Percentiles rank a stretch among this genome's conserved stretches.
Conservation (phyloP, 2,329 filamentous ascomycete genomes). For the Aspergillus sp. region DNA sequence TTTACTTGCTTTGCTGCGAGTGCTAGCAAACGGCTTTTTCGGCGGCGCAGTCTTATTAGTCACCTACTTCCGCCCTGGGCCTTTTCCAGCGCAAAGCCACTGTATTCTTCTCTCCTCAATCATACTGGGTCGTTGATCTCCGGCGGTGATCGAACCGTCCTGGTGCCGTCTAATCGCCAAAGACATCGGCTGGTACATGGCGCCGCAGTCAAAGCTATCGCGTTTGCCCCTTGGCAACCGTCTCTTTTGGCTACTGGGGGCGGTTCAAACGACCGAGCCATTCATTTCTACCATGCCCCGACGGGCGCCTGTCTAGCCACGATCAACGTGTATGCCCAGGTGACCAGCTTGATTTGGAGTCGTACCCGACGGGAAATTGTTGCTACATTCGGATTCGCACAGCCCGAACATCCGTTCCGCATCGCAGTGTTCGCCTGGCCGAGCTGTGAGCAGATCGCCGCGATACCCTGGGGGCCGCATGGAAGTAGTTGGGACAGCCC, state of each 20-base stretch:
- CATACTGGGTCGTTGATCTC: conserved; percentile 32
- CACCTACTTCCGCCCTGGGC: conserved; percentile 32
- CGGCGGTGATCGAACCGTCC: conserved; percentile 44
- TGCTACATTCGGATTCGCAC: conserved; percentile 90
- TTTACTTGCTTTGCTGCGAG: conserved; percentile 26
- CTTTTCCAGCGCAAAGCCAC: conserved; percentile 18
- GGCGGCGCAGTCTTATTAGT: conserved; percentile 25
- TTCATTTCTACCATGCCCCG: conserved; percentile 89
- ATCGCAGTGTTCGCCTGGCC: conserved; percentile 96
- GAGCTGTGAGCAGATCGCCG: conserved; percentile 79
- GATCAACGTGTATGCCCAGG: conserved; percentile 89
- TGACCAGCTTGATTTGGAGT: conserved; percentile 91
- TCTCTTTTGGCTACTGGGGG: conserved; percentile 87
- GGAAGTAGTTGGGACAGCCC: conserved; percentile 32
- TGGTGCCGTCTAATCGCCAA: conserved; percentile 58
- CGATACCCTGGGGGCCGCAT: conserved; percentile 76
- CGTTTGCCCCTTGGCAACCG: conserved; percentile 92
- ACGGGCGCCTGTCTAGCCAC: conserved; percentile 83
- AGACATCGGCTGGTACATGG: conserved; percentile 75
- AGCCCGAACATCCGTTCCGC: conserved; percentile 83
- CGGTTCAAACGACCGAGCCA: conserved; percentile 90
- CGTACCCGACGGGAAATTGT: conserved; percentile 81
- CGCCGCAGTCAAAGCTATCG: conserved; percentile 93
- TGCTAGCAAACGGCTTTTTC: conserved; percentile 25
- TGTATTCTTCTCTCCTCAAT: conserved; percentile 26